Base-by-base conservation (phyloP, 2,329 filamentous ascomycete genomes). In the Scytalidium sp. region DNA sequence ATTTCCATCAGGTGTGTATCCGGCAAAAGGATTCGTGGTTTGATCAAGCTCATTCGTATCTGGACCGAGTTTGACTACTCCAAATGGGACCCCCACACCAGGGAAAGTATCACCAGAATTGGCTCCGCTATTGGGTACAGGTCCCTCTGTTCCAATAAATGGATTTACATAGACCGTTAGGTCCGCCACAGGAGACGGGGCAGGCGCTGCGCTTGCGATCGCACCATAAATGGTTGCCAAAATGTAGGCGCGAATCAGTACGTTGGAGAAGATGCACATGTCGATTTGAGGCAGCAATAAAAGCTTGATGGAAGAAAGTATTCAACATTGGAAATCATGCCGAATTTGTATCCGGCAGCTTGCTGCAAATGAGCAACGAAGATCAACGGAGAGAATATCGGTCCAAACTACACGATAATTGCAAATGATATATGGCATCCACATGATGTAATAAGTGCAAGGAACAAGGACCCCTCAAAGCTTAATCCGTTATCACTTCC, bases 141-240 rank as follows among this genome's bases (percentile, higher is more conserved):
- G 69, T 0, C 75, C 75, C 54, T 75, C 70, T 11, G 73, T 70
- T 1, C 75, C 75, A 42, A 78, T 75, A 48, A 79, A 75, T 0
- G 70, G 72, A 51, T 78, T 75, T 7, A 79, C 75, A 64, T 72
- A 70, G 32, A 36, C 13, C 4, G 32, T 36, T n/a, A 36, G 17
- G 32, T 36, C 32, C 32, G 5, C 11, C 5, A 5, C 6, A 36
- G 32, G 6, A 36, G 32, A 36, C 4, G 7, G 32, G 4, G 32
- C 32, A n/a, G 32, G 32, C 5, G 6, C 13, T n/a, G 32, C 32
- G 17, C 4, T 15, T 5, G 13, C 32, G 17, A n/a, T 9, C 17
- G 15, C 5, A 36, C 32, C 13, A 36, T 15, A 27, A 27, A 27
- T n/a, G n/a, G n/a, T n/a, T n/a, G n/a, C n/a, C n/a, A n/a, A n/a